A percentile compares a stretch with the other conserved stretches of the same genome.
Conservation (phyloP, 2,329 filamentous ascomycete genomes). For the Amauroascus verrucosus region DNA sequence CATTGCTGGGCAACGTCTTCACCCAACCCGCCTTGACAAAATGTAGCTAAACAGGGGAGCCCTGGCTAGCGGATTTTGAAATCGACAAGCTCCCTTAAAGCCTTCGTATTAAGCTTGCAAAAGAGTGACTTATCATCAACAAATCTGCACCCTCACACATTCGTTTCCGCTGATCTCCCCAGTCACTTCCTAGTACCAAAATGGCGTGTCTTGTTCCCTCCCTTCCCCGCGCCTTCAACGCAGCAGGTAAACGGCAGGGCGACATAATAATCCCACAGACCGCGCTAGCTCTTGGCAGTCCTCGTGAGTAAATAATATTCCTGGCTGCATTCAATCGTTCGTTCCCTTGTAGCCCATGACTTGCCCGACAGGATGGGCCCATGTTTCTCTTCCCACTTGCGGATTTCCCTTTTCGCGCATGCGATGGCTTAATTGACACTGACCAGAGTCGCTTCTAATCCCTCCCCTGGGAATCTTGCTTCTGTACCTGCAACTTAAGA, state of each 20-base stretch:
- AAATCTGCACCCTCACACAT: background rate
- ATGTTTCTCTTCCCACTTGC: background rate
- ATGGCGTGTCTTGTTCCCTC: background rate
- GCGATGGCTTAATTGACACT: background rate
- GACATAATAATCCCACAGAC: background rate
- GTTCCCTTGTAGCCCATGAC: background rate
- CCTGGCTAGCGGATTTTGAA: background rate
- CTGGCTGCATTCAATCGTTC: background rate
- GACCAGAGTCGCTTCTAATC: background rate
- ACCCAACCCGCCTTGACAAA: background rate
- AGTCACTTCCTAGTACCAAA: background rate
- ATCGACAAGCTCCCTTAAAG: background rate
- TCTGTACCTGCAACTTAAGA: background rate
- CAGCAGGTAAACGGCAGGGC: background rate
- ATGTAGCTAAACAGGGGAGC: background rate
- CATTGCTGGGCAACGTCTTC: background rate
- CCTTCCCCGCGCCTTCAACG: background rate
- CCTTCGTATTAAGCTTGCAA: background rate
- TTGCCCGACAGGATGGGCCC: background rate
- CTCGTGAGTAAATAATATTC: background rate
- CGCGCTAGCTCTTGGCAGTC: background rate
- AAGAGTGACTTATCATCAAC: background rate
- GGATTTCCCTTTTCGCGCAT: background rate
- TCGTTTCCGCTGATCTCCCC: background rate
- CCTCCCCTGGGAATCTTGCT: background rate